These are phyloP conservation scores for Trichoderma sp. DNA, from an alignment of 2,329 filamentous ascomycete species.

Conservation along the genomic window DNA sequence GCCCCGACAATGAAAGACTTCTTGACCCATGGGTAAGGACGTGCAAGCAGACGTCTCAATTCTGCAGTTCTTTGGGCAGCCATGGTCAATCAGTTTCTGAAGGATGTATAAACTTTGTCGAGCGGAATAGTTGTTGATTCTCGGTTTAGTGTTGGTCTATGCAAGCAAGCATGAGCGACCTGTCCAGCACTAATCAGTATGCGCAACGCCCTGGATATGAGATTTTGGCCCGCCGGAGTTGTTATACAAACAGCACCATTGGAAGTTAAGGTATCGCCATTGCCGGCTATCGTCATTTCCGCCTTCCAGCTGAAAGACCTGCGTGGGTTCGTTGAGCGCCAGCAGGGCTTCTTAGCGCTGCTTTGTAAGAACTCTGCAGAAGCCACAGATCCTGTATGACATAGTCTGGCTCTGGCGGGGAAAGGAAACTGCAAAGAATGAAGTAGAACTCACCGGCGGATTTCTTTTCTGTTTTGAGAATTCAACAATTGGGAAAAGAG, in stretches of 20 bases:
- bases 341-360: not conserved
- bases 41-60: constrained; percentile 17
- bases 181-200: not conserved
- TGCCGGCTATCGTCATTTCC: not conserved
- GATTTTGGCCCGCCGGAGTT: not conserved
- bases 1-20: constrained; percentile 54
- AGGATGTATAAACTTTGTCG: not conserved
- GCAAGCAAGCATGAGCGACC: not conserved
- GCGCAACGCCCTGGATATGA: not conserved
- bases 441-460: not conserved
- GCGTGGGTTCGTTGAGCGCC: not conserved
- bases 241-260: not conserved
- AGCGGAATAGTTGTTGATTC: not conserved
- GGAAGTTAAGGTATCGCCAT: not conserved
- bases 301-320: not conserved
- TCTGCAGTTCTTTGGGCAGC: not conserved
- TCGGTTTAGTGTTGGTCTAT: not conserved
- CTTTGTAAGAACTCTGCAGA: not conserved
- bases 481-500: not conserved
- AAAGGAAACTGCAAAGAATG: not conserved
- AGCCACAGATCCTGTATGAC: not conserved
- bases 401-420: not conserved
- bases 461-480: not conserved
- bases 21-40: constrained; percentile 36
- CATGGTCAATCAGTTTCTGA: not conserved